These are phyloP conservation scores for Perilla frutescens DNA, from an alignment of 257 asterid genomes.

Conservation along the genomic window DNA sequence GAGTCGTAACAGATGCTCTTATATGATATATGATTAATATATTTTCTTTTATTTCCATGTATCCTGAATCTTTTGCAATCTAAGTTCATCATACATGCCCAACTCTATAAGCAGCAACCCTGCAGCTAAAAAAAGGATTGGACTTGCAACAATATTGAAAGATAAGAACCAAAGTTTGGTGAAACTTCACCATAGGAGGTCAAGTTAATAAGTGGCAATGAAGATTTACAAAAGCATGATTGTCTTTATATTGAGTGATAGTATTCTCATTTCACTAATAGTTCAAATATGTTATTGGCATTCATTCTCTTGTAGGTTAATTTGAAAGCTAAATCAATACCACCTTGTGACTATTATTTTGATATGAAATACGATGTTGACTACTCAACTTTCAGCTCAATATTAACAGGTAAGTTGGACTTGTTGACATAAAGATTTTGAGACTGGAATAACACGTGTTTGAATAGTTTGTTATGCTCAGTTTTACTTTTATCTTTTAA, in stretches of 20 bases:
- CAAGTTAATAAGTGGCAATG: background rate
- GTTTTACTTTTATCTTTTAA: background rate
- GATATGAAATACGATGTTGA: conserved; percentile 58
- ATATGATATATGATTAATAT: conserved; percentile 2
- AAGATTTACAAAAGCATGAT: conserved; percentile 9
- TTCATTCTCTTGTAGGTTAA: conserved; percentile 42
- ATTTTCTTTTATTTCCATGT: background rate
- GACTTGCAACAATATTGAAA: conserved; percentile 4
- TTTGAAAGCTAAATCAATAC: conserved; percentile 39
- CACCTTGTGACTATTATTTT: conserved; percentile 55
- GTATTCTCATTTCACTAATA: conserved; percentile 3
- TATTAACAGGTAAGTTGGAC: conserved; percentile 40
- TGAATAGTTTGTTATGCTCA: conserved; percentile 10
- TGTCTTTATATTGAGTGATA: background rate
- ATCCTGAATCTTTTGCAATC: conserved; percentile 3
- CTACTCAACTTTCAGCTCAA: conserved; percentile 53
- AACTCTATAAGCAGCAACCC: background rate
- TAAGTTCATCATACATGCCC: background rate
- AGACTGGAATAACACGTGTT: conserved; percentile 8
- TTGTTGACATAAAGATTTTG: conserved; percentile 24
- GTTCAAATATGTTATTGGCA: conserved; percentile 27
- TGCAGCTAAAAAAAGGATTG: background rate
- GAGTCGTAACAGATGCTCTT: conserved; percentile 9
- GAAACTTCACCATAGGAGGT: conserved; percentile 5
- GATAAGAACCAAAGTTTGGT: background rate